Evolutionary conservation across 345 rosid genomes (phyloP), one percentile per base, ranked within the genome.

Genomic region (Theobroma cacao): DNA sequence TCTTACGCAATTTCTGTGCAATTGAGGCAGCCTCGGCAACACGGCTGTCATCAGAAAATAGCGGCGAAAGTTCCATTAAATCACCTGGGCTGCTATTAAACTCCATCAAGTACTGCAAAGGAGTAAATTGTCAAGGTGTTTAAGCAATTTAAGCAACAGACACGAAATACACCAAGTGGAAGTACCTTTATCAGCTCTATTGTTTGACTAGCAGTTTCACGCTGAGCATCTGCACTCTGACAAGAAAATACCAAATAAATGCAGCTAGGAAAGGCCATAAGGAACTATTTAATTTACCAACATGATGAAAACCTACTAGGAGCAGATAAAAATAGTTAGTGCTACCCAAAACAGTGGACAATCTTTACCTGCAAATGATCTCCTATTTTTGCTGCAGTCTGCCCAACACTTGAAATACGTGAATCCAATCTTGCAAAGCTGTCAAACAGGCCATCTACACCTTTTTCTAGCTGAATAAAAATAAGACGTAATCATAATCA

Each of bases 301-400:
- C 41, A 74, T 36, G 18, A 53, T n/a, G 47, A 24, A 53, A 24
- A 69, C 66, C 52, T 47, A 69, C 31, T 43, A 50, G 45, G 33
- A 41, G 30, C 71, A 69, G 24, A 72, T 41, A n/a, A n/a, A n/a
- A n/a, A n/a, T n/a, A n/a, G n/a, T n/a, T n/a, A 30, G 24, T 48
- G 10, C n/a, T 33, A 47, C n/a, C 34, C n/a, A 12, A 40, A 40
- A 78, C 18, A 40, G n/a, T 28, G 50, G 13, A 75, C 28, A 64
- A 78, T 52, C 8, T 76, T n/a, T 82, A 92, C 98, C 93, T 96
- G 98, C 86, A 94, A 89, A 91, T 96, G 99, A 78, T 96, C 99
- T 85, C 99, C 99, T 47, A 96, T 94, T 88, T 96, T 96, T 33
- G 98, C 99, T 77, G 98, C 99, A 82, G 99, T 96, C 90, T 96